Base-by-base conservation (phyloP, 129 eudicot species). In the Cynara cardunculus region DNA sequence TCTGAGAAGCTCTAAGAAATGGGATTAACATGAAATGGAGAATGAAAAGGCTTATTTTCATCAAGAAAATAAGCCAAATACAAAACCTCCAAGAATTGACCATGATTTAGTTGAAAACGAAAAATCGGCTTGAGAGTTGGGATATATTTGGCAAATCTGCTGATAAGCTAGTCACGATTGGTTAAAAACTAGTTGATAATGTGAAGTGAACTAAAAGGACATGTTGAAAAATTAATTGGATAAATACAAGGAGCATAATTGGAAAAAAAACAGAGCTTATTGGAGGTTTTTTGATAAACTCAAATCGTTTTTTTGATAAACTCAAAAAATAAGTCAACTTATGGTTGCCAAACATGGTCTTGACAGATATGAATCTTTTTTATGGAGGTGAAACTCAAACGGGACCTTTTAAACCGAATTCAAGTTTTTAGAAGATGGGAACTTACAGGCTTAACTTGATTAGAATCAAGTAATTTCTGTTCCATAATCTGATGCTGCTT, bases 401-500 rank as follows among this genome's bases (percentile, higher is more conserved):
- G 56, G 21, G 76, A 78, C 4, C 12, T 28, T 69, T 16, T 10
- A 72, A 35, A 56, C 62, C 24, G 19, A 27, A 65, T 37, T 75
- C 3, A 67, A 74, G 69, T 31, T n/a, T 72, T 8, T 62, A 77
- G 22, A 75, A 76, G 70, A 59, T 62, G 75, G 74, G 46, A 62
- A 88, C 90, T 61, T 78, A 91, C 92, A 0, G 77, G 56, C 69
- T 71, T 26, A 66, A 75, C 72, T 56, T 56, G 65, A 56, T 56
- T n/a, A 39, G 87, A 76, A 72, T 76, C 53, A 41, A 74, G 86
- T 83, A 81, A 79, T 68, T 80, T 83, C 70, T 77, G 91, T 69
- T 73, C 56, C 90, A 90, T 70, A 74, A 22, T 84, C 72, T 62
- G 81, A 34, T 92, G 91, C 86, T 92, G 91, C 84, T 80, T 86